Evolutionary conservation across 2,329 filamentous ascomycete species (phyloP).

Genomic region (Aspergillus clavatus): DNA sequence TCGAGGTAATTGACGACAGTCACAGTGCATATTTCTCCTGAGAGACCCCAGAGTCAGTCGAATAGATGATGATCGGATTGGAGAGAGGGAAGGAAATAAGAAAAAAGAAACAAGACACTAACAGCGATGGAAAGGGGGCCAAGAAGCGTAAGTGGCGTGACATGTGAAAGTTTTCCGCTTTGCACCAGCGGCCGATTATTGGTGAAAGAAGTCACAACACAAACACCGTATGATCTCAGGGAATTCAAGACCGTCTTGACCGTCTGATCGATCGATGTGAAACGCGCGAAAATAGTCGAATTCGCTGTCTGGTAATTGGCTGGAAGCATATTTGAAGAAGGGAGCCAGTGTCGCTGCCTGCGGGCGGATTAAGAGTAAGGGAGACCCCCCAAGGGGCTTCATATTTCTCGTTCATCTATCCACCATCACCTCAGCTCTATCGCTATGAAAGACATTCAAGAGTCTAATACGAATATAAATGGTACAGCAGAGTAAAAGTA

Average conservation of each 20-base stretch:
- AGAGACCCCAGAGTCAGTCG: neutral
- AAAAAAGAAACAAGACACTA: no score
- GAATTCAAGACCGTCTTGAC: neutral
- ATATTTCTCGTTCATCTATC: neutral
- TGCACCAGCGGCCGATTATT: no score
- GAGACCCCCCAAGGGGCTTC: no score
- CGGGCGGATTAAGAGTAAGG: neutral
- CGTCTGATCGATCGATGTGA: neutral
- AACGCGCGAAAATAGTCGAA: no score
- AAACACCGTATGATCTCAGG: slow-evolving; percentile 11
- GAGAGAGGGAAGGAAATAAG: neutral
- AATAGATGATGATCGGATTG: neutral
- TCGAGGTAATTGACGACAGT: slow-evolving; percentile 9
- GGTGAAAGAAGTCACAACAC: no score
- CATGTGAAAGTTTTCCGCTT: slow-evolving; percentile 26
- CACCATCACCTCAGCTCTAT: neutral
- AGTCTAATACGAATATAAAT: no score
- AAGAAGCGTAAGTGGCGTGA: slow-evolving; percentile 22
- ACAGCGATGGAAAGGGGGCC: neutral
- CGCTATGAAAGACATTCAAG: no score
- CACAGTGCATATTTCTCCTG: slow-evolving; percentile 20
- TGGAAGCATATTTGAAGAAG: no score
- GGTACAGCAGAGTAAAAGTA: no score
- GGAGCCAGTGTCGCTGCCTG: neutral
- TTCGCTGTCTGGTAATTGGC: no score